These are phyloP conservation scores for Lachnellula subtilissima DNA, from an alignment of 2,329 filamentous ascomycete genomes.

Conservation along the genomic window DNA sequence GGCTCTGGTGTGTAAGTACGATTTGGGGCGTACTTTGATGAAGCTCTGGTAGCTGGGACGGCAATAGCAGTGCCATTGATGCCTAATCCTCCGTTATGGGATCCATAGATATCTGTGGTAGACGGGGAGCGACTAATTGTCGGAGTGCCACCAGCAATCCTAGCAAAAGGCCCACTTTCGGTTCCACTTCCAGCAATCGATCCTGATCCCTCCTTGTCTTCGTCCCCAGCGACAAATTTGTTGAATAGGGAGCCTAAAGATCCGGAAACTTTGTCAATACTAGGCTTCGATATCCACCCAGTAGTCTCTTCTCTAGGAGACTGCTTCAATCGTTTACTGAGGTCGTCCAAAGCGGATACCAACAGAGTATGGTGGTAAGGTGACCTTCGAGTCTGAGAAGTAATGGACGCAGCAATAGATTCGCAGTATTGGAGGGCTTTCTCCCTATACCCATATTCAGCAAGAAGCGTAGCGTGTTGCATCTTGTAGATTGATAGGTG, in stretches of 20 bases:
- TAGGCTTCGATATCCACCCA: slow-evolving; percentile 92
- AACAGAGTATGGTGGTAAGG: slow-evolving; percentile 79
- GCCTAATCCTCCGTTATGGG: slow-evolving; percentile 31
- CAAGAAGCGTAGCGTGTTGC: slow-evolving; percentile 76
- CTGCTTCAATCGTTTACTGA: slow-evolving; percentile 77
- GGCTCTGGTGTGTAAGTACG: slow-evolving; percentile 24
- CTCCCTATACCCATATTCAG: slow-evolving; percentile 74
- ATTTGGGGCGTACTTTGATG: slow-evolving; percentile 31
- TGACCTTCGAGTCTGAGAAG: slow-evolving; percentile 75
- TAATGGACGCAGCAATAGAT: slow-evolving; percentile 69
- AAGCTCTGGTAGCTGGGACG: slow-evolving; percentile 18
- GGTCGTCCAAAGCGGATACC: slow-evolving; percentile 73
- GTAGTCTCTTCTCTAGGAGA: slow-evolving; percentile 75
- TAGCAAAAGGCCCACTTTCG: slow-evolving; percentile 75
- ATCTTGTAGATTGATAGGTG: slow-evolving; percentile 91
- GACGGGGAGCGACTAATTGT: slow-evolving; percentile 72
- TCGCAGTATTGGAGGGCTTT: slow-evolving; percentile 93
- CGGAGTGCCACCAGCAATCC: slow-evolving; percentile 70
- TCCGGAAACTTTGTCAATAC: slow-evolving; percentile 90
- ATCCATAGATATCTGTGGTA: slow-evolving; percentile 62
- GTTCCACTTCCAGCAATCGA: slow-evolving; percentile 50
- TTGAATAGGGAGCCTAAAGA: slow-evolving; percentile 91
- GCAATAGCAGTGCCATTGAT: slow-evolving; percentile 25
- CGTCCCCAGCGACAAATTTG: slow-evolving; percentile 92
- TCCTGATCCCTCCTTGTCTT: slow-evolving; percentile 59